These are phyloP conservation scores for Pseudoturritis turrita DNA, from an alignment of 345 rosid genomes.

Conservation along the genomic window DNA sequence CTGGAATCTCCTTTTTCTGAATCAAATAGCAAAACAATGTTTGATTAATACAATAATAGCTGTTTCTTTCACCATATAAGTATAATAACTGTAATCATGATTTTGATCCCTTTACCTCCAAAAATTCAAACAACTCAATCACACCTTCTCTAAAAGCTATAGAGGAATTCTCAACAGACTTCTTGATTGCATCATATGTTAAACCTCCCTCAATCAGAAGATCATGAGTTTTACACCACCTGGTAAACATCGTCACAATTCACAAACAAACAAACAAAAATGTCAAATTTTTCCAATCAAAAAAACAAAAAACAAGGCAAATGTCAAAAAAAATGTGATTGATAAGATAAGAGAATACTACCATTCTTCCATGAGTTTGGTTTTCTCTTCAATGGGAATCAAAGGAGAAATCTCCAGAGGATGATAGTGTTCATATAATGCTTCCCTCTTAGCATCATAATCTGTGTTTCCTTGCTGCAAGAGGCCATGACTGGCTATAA, in stretches of 20 bases:
- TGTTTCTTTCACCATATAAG: not conserved
- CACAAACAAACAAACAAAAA: not conserved
- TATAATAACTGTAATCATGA: not conserved
- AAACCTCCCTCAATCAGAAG: slow-evolving; percentile 91
- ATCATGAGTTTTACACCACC: slow-evolving; percentile 88
- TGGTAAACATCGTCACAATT: slow-evolving; percentile 26
- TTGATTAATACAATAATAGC: not conserved
- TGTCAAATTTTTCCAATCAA: not conserved
- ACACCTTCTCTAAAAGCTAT: slow-evolving; percentile 89
- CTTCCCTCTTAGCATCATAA: slow-evolving; percentile 70
- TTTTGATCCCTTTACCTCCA: slow-evolving; percentile 56
- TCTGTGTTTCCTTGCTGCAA: slow-evolving; percentile 71
- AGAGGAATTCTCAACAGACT: slow-evolving; percentile 56
- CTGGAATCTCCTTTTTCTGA: slow-evolving; percentile 71
- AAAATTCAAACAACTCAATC: slow-evolving; percentile 57
- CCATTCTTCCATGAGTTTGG: slow-evolving; percentile 97
- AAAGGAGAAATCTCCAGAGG: slow-evolving; percentile 71
- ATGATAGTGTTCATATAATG: slow-evolving; percentile 62
- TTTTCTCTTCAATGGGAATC: slow-evolving; percentile 70
- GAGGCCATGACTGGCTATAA: slow-evolving; percentile 73
- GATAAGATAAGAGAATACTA: slow-evolving; percentile 11
- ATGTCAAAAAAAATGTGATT: not conserved
- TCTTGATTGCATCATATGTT: slow-evolving; percentile 61
- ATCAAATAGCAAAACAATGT: not conserved
- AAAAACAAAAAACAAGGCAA: not conserved